These are phyloP conservation scores for Solanum raphanifolium DNA, from an alignment of 257 asterid genomes.

Conservation along the genomic window DNA sequence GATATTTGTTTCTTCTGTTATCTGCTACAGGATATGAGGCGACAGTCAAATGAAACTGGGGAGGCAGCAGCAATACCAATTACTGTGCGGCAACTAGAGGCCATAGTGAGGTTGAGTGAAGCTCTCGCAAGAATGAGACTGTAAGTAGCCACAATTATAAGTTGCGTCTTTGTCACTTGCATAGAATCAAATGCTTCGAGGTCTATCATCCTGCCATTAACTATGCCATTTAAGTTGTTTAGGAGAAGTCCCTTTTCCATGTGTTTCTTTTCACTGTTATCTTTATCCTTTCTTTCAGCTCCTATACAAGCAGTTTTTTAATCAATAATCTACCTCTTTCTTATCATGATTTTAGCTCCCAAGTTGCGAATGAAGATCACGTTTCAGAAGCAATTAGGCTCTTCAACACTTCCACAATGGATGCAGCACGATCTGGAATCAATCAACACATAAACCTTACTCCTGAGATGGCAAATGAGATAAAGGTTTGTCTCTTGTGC, in stretches of 20 bases:
- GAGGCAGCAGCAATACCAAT: slow-evolving; percentile 86
- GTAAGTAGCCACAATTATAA: slow-evolving; percentile 37
- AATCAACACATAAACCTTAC: slow-evolving; percentile 72
- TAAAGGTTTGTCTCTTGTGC: slow-evolving; percentile 38
- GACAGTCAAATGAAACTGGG: slow-evolving; percentile 90
- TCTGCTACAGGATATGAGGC: slow-evolving; percentile 67
- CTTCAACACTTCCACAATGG: slow-evolving; percentile 79
- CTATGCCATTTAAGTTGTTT: not conserved
- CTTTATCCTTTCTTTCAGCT: not conserved
- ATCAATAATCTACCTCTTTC: not conserved
- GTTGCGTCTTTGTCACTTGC: not conserved
- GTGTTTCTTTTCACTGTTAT: not conserved
- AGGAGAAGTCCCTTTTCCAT: not conserved
- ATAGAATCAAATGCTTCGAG: not conserved
- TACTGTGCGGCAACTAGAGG: slow-evolving; percentile 98
- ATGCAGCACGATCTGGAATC: slow-evolving; percentile 91
- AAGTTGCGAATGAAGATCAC: slow-evolving; percentile 72
- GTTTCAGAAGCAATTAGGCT: slow-evolving; percentile 89
- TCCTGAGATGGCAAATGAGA: slow-evolving; percentile 88
- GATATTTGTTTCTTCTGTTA: not conserved
- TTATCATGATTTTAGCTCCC: slow-evolving; percentile 32
- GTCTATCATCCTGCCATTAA: not conserved
- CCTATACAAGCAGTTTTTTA: not conserved
- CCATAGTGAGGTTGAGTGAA: slow-evolving; percentile 91
- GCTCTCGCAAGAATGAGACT: slow-evolving; percentile 87